A percentile compares a stretch with the other conserved stretches of the same genome.
Evolutionary conservation across 2,329 filamentous ascomycete species (phyloP).

Genomic region (Fusarium praegraminearum): DNA sequence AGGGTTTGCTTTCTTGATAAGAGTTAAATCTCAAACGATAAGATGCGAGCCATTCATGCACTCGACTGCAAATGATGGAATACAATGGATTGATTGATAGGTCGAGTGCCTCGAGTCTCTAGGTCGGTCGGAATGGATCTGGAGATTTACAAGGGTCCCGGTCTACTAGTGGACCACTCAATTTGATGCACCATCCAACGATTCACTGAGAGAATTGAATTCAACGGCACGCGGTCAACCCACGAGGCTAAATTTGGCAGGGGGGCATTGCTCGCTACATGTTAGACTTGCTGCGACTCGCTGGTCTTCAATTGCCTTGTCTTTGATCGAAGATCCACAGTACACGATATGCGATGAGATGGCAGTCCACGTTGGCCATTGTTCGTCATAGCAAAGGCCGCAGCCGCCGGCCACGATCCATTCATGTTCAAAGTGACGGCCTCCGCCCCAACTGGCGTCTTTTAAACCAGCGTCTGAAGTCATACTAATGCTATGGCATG

Average conservation of each 20-base stretch:
- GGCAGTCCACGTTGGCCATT: constrained; percentile 29
- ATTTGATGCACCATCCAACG: constrained; percentile 42
- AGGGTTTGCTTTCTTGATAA: constrained; percentile 27
- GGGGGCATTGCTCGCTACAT: constrained; percentile 42
- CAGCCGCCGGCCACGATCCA: constrained; percentile 39
- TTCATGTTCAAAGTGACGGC: constrained; percentile 40
- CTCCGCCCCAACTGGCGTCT: constrained; percentile 35
- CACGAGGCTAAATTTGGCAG: constrained; percentile 48
- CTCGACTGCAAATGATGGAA: constrained; percentile 20
- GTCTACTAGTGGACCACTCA: constrained; percentile 41
- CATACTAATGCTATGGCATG: constrained; percentile 15
- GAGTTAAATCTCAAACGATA: constrained; percentile 21
- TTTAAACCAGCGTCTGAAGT: constrained; percentile 23
- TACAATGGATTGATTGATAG: constrained; percentile 42
- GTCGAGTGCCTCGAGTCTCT: constrained; percentile 33
- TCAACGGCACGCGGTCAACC: constrained; percentile 47
- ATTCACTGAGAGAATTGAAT: constrained; percentile 39
- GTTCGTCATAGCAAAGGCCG: constrained; percentile 38
- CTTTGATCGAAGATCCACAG: constrained; percentile 37
- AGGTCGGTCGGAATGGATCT: constrained; percentile 31
- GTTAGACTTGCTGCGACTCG: constrained; percentile 37
- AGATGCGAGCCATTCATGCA: constrained; percentile 33
- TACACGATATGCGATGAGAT: constrained; percentile 19
- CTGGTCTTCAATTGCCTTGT: constrained; percentile 25
- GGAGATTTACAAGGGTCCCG: constrained; percentile 43